A percentile compares a stretch with the other conserved stretches of the same genome.
Conservation (phyloP, 2,329 filamentous ascomycete genomes). For the Colletotrichum sp. region DNA sequence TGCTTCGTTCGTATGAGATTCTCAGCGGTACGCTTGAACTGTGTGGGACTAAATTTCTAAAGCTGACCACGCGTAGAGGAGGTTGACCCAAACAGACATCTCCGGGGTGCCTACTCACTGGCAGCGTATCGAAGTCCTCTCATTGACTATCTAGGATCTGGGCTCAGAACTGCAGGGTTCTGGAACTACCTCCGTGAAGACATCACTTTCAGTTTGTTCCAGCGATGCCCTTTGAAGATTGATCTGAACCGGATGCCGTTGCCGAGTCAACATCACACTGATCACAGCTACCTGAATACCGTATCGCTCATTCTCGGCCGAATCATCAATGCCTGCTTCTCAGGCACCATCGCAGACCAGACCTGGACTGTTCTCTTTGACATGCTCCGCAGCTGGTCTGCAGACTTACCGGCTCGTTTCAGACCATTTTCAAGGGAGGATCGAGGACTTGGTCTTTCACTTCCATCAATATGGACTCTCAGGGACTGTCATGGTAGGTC, state of each 20-base stretch:
- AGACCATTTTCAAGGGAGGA: constrained; percentile 33
- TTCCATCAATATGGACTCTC: constrained; percentile 46
- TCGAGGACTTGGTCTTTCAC: constrained; percentile 9
- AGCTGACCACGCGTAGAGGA: constrained; percentile 31
- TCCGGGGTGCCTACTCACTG: constrained; percentile 52
- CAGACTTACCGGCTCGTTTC: constrained; percentile 33
- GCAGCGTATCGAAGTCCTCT: constrained; percentile 32
- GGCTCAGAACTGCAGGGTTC: constrained; percentile 45
- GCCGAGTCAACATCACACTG: constrained; percentile 15
- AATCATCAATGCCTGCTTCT: constrained; percentile 45
- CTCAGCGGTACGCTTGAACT: constrained; percentile 31
- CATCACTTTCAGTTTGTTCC: constrained; percentile 57
- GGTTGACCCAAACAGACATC: constrained; percentile 46
- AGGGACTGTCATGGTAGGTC: constrained; percentile 46
- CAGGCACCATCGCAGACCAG: neutral
- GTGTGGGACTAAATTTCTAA: rapidly evolving
- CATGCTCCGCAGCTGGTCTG: constrained; percentile 34
- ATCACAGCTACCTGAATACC: constrained; percentile 42
- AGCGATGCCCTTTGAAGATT: constrained; percentile 46
- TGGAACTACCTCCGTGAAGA: constrained; percentile 60
- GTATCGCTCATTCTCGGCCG: constrained; percentile 47
- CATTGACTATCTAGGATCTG: constrained; percentile 25
- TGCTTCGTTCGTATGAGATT: constrained; percentile 55
- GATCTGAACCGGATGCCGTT: constrained; percentile 30
- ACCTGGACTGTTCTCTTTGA: constrained; percentile 27